Conservation (phyloP, 352 stramenopile genomes). For the Phytophthora citricola region DNA sequence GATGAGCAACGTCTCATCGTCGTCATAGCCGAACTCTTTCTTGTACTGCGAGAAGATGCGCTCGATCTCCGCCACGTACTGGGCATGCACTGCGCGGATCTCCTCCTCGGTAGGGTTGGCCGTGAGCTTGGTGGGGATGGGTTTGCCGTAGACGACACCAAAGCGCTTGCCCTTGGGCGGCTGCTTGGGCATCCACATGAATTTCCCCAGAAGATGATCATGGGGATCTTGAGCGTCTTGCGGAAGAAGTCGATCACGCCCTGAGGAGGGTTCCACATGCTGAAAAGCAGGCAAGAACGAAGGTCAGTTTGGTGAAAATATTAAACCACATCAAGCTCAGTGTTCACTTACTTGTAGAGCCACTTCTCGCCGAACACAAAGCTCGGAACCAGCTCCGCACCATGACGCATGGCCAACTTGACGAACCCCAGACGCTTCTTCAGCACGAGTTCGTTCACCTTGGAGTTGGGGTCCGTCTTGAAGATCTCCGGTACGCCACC, state of each 20-base stretch:
- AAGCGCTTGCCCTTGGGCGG: slow-evolving; percentile 69
- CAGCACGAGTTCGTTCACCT: slow-evolving; percentile 75
- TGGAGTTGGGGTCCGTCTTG: slow-evolving; percentile 72
- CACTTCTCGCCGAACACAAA: slow-evolving; percentile 88
- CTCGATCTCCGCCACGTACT: slow-evolving; percentile 71
- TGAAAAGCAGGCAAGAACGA: slow-evolving; percentile 17
- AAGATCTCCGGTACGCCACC: slow-evolving; percentile 85
- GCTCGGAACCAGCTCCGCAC: slow-evolving; percentile 74
- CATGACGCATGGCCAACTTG: slow-evolving; percentile 81
- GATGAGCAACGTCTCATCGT: slow-evolving; percentile 77
- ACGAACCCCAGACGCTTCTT: slow-evolving; percentile 85
- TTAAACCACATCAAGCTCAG: slow-evolving; percentile 4
- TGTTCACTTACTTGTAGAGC: slow-evolving; percentile 67
- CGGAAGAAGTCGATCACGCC: slow-evolving; percentile 65
- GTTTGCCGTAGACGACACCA: slow-evolving; percentile 79
- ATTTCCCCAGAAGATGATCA: slow-evolving; percentile 87
- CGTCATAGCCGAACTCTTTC: slow-evolving; percentile 72
- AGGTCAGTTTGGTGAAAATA: slow-evolving; percentile 3
- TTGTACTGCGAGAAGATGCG: slow-evolving; percentile 77
- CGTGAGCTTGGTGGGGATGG: slow-evolving; percentile 60
- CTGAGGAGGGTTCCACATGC: slow-evolving; percentile 74
- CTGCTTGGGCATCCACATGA: slow-evolving; percentile 78
- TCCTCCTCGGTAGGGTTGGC: slow-evolving; percentile 72
- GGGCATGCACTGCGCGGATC: slow-evolving; percentile 51
- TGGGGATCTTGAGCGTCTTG: slow-evolving; percentile 75